Evolutionary conservation across 176 grass and related monocot genomes (phyloP), one percentile per base, ranked within the genome.

Genomic region (Carex littledalei): DNA sequence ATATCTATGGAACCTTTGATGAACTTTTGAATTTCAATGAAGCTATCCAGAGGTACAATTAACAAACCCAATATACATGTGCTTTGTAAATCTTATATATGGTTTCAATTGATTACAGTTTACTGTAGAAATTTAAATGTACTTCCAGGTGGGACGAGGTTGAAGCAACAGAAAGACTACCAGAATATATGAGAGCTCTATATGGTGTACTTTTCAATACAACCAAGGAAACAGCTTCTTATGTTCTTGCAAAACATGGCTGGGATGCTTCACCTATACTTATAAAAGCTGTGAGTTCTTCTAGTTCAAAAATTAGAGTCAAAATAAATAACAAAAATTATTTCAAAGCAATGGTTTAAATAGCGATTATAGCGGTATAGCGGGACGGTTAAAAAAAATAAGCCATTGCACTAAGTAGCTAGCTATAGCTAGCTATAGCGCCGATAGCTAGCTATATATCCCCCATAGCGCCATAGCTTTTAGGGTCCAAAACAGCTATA

Each of bases 151-250:
- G 86, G 86, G 66, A 84, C 0, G 11, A 49, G 6, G 11, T 15
- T 56, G 16, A 37, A 47, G 32, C 47, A 17, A 13, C 9, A 17
- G 29, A 67, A 29, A 29, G 17, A 15, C 83, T 93, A 16, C 91
- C 88, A 8, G 86, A 88, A 53, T 90, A 93, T 56, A 90, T 93
- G 91, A 86, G 66, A 63, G 39, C 16, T 1, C 54, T 86, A 35
- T 90, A 86, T 84, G 56, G 78, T 0, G 63, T 80, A 8, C 70
- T 93, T 56, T n/a, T 73, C 8, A 34, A 72, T 18, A 90, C 84
- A 14, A 88, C 83, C 2, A 70, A 15, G 49, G 16, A 41, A 13
- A 83, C 75, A 0, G 84, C 88, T 20, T 79, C 83, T 24, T 7
- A 58, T 16, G 63, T 93, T 21, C 57, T 85, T 35, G 11, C 24